These are phyloP conservation scores for Calocera viscosa DNA, from an alignment of 768 basidiomycete genomes.

Conservation along the genomic window DNA sequence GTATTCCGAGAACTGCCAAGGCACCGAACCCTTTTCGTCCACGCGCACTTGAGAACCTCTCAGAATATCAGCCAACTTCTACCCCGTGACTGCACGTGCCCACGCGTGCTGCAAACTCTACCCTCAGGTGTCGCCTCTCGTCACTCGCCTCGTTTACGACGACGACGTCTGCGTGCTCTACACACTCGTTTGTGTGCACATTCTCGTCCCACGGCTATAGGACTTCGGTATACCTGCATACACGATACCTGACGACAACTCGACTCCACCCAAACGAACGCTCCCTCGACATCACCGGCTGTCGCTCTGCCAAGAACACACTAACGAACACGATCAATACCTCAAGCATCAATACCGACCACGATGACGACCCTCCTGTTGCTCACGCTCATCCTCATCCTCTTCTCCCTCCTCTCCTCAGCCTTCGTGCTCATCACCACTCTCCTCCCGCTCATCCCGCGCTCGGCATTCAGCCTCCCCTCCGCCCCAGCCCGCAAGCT, in stretches of 20 bases:
- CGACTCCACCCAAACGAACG: no score
- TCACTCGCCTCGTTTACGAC: not conserved
- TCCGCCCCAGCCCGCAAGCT: not conserved
- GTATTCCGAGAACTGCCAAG: not conserved
- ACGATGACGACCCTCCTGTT: not conserved
- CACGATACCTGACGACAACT: no score
- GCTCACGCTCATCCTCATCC: not conserved
- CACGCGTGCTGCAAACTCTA: not conserved
- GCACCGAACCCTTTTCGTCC: not conserved
- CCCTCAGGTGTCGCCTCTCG: not conserved
- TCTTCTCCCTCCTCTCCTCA: slow-evolving; percentile 2
- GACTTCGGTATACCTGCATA: no score
- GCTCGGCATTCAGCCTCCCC: not conserved
- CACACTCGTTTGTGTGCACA: no score
- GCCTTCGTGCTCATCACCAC: not conserved
- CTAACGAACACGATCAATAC: not conserved
- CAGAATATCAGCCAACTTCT: not conserved
- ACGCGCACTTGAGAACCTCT: not conserved
- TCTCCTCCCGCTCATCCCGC: not conserved
- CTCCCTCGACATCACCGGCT: not conserved
- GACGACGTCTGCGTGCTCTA: not conserved
- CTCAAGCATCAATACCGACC: not conserved
- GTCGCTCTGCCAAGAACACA: not conserved
- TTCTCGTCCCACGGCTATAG: no score
- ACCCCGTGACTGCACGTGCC: not conserved